A percentile compares a stretch with the other conserved stretches of the same genome.
Conservation (phyloP, 805 yeast genomes). For the Ogataea nitratoaversa region DNA sequence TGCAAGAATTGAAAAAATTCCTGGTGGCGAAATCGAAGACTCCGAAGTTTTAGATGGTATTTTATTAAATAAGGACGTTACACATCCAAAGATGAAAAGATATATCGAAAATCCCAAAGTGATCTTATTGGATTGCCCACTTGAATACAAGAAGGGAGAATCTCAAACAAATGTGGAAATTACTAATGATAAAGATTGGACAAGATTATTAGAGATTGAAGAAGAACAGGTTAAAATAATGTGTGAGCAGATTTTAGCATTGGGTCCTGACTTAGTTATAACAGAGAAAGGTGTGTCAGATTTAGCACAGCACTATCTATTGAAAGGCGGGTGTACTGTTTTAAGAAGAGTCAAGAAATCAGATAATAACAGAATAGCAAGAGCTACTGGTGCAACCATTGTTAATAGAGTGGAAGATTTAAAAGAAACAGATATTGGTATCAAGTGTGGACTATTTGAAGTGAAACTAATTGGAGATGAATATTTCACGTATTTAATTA, state of each 20-base stretch:
- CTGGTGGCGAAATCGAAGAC: conserved; percentile 96
- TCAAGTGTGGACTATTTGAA: conserved; percentile 83
- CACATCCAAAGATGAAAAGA: conserved; percentile 98
- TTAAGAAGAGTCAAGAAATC: conserved; percentile 92
- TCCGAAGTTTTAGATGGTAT: conserved; percentile 87
- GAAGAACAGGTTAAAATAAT: conserved; percentile 90
- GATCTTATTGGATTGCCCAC: conserved; percentile 88
- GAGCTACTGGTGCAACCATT: conserved; percentile 97
- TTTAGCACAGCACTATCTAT: conserved; percentile 91
- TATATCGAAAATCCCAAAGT: conserved; percentile 83
- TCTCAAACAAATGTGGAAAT: conserved; percentile 97
- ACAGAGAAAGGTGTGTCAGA: conserved; percentile 99
- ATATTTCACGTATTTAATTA: conserved; percentile 79
- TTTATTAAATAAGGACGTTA: conserved; percentile 90
- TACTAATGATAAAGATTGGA: conserved; percentile 95
- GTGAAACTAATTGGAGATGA: conserved; percentile 97
- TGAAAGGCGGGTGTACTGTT: conserved; percentile 90
- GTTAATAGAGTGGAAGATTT: conserved; percentile 94
- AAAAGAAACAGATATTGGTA: conserved; percentile 86
- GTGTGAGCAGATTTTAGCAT: conserved; percentile 79
- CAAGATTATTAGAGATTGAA: conserved; percentile 89
- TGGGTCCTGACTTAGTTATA: conserved; percentile 90
- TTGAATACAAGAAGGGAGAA: conserved; percentile 98
- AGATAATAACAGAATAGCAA: conserved; percentile 92
- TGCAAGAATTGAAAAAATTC: conserved; percentile 90